A percentile compares a stretch with the other conserved stretches of the same genome.
phyloP scores from a whole-genome alignment of 1,284 basidiomycete genomes.

The Leccinum solheimii region DNA sequence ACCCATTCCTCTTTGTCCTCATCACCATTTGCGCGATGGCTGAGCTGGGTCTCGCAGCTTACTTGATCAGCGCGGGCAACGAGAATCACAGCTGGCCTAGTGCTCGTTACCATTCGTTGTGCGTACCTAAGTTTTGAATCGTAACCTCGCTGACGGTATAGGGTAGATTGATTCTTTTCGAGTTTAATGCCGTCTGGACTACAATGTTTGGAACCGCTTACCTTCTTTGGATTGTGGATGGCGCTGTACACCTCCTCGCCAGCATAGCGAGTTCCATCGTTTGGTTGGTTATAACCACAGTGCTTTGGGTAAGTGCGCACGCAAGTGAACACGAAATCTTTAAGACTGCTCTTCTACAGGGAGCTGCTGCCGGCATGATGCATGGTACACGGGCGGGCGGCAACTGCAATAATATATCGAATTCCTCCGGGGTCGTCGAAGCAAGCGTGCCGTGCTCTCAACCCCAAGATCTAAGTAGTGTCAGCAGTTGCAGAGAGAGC shows the following conservation, averaged over 20 bases:
- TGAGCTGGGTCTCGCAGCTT: constrained; percentile 70
- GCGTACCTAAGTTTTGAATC: constrained; percentile 30
- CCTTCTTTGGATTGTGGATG: constrained; percentile 66
- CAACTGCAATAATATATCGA: constrained; percentile 52
- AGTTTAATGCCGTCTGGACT: constrained; percentile 74
- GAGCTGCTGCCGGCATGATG: constrained; percentile 63
- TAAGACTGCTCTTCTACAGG: constrained; percentile 41
- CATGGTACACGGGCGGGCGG: constrained; percentile 58
- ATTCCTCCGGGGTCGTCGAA: constrained; percentile 49
- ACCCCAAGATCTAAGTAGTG: constrained; percentile 24
- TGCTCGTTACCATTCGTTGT: constrained; percentile 65
- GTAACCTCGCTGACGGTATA: constrained; percentile 15
- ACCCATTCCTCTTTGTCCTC: constrained; percentile 67
- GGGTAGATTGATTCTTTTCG: constrained; percentile 55
- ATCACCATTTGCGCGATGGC: constrained; percentile 67
- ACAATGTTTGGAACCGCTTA: constrained; percentile 66
- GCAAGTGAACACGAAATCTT: background rate
- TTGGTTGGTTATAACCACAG: constrained; percentile 64
- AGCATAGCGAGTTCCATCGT: constrained; percentile 73
- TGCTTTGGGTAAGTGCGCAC: constrained; percentile 56
- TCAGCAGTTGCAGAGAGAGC: constrained; percentile 61
- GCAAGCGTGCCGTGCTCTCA: constrained; percentile 23
- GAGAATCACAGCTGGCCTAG: constrained; percentile 60
- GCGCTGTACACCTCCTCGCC: constrained; percentile 64
- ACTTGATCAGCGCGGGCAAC: constrained; percentile 65